Evolutionary conservation across 257 asterid genomes (phyloP).

Genomic region (Galeopsis tetrahit): DNA sequence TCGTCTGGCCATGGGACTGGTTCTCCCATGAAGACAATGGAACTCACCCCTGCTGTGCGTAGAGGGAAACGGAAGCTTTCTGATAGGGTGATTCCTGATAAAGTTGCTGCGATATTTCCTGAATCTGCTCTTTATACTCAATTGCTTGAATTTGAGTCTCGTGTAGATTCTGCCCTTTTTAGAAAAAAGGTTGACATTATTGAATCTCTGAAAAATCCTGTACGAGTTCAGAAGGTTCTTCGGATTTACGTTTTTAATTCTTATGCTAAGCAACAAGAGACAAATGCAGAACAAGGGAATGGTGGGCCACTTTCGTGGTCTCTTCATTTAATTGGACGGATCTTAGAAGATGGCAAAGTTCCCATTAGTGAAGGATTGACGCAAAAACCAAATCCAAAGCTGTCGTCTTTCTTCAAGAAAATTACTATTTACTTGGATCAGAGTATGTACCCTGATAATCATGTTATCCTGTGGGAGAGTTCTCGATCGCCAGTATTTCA

Average conservation of each 20-base stretch:
- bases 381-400: constrained; percentile 52
- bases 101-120: constrained; percentile 67
- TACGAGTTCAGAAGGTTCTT: constrained; percentile 40
- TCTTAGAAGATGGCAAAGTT: constrained; percentile 67
- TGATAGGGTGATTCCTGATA: constrained; percentile 64
- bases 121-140: constrained; percentile 82
- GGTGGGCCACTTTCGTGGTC: constrained; percentile 82
- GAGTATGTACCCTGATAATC: constrained; percentile 75
- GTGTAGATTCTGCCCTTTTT: constrained; percentile 66
- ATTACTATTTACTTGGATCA: constrained; percentile 88
- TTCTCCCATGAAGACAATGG: constrained; percentile 93
- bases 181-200: constrained; percentile 69
- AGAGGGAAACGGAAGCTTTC: constrained; percentile 70
- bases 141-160: constrained; percentile 75
- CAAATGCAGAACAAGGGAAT: constrained; percentile 39
- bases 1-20: constrained; percentile 66
- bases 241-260: constrained; percentile 50
- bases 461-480: constrained; percentile 88
- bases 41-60: constrained; percentile 77
- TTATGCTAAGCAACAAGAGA: constrained; percentile 43
- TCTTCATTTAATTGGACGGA: constrained; percentile 70
- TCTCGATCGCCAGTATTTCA: constrained; percentile 70
- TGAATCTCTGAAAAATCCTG: constrained; percentile 43
- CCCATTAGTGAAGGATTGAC: constrained; percentile 43
- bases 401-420: constrained; percentile 84